Base-by-base conservation (phyloP, 2,329 filamentous ascomycete species). In the Exophiala spinifera region DNA sequence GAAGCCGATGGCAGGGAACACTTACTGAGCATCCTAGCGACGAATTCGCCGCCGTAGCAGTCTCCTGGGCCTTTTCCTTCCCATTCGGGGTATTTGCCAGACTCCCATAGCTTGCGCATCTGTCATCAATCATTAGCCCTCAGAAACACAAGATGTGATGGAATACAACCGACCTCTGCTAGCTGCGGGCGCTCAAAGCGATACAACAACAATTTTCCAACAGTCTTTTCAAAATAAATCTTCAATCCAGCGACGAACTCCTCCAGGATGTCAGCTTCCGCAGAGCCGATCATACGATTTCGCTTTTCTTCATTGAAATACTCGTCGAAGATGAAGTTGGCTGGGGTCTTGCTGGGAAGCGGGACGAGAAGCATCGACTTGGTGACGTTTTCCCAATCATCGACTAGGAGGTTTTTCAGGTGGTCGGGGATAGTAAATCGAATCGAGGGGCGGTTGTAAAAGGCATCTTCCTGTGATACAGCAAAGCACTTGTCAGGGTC, bases 331-430 rank as follows among this genome's bases (percentile, higher is more conserved):
- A 99, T 89, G 61, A 83, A 76, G 60, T 81, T 83, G 56, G 94
- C 89, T 1, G 92, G 84, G 48, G 86, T 82, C 23, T 80, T 77
- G 44, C 90, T 86, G 0, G 94, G 94, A 14, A 99, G 78, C 1
- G 89, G 86, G 28, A 96, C 89, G 3, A 97, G 84, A 67, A 92
- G 89, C 63, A 90, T 84, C 68, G 95, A 94, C 75, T 96, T 97
- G 53, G 94, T 99, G 58, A 99, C 85, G 65, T 96, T 95, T 72
- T 99, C 94, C 94, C 94, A 99, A 70, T 99, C 94, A 69, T 99
- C 94, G 19, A 99, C 94, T 2, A 99, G 83, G 59, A 95, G 81
- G 14, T 88, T 89, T 75, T 97, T 96, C 62, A 99, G 79, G 61
- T 88, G 84, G 67, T 97, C 94, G 0, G 94, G 91, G 61, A 97